phyloP scores from a whole-genome alignment of 2,329 filamentous ascomycete genomes.

The Mycosphaerelloides madeirae region DNA sequence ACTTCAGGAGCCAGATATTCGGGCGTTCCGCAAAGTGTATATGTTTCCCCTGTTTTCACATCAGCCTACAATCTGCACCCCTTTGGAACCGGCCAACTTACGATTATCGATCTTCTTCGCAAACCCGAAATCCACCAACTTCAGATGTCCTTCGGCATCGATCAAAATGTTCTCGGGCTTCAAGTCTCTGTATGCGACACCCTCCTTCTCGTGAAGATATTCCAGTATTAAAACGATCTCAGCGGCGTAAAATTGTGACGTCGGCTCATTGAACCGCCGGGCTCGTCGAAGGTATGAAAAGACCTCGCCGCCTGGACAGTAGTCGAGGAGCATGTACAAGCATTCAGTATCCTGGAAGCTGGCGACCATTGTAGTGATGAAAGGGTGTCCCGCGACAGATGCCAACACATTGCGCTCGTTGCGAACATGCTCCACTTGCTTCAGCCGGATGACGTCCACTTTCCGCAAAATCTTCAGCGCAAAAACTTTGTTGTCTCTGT shows the following conservation, averaged over 20 bases:
- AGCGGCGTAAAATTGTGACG: conserved; percentile 75
- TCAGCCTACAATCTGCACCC: conserved; percentile 13
- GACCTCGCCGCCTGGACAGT: conserved; percentile 77
- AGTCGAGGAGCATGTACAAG: conserved; percentile 78
- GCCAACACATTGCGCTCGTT: conserved; percentile 75
- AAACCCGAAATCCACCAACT: conserved; percentile 80
- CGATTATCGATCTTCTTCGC: conserved; percentile 68
- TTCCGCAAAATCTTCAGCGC: conserved; percentile 74
- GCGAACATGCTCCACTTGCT: conserved; percentile 81
- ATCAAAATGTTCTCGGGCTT: conserved; percentile 80
- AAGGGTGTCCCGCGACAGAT: conserved; percentile 73
- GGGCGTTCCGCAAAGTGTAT: conserved; percentile 77
- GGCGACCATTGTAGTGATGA: conserved; percentile 73
- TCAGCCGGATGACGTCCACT: conserved; percentile 67
- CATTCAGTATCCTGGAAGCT: conserved; percentile 77
- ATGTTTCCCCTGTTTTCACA: conserved; percentile 58
- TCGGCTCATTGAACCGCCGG: conserved; percentile 72
- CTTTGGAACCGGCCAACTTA: conserved; percentile 28
- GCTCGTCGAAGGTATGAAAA: conserved; percentile 77
- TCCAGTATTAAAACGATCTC: conserved; percentile 80
- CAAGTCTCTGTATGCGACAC: conserved; percentile 74
- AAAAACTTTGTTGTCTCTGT: conserved; percentile 59
- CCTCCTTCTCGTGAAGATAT: conserved; percentile 73
- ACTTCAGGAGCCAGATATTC: conserved; percentile 82
- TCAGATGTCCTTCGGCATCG: conserved; percentile 72